Evolutionary conservation across 306 rosid species (phyloP), one percentile per base, ranked within the genome.

Genomic region (Rosa persica): DNA sequence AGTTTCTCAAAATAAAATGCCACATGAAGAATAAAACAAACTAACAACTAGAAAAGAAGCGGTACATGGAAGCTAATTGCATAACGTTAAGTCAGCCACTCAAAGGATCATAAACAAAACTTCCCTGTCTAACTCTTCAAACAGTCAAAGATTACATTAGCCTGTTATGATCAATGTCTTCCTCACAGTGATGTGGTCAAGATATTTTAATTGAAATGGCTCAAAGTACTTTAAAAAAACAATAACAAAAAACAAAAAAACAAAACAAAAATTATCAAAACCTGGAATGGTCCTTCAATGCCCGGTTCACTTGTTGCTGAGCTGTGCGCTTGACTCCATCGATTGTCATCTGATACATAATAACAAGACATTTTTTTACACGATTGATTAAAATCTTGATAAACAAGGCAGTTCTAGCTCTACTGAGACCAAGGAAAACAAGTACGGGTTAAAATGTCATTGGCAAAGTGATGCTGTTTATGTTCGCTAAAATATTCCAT

Each of bases 271-370:
- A 27, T 65, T 70, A 48, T 81, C n/a, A n/a, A 77, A 82, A 95
- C 99, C 96, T 90, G 58, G 98, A 79, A 16, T 89, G 93, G 71
- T 95, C 93, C 86, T 91, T 95, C 78, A 95, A 86, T 79, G 98
- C 99, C 81, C 89, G 90, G 76, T 84, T 95, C 89, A 95, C 93
- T 84, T 95, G 98, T 72, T 93, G 90, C 83, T 95, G 99, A 67
- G 98, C 99, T 87, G 90, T 89, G 75, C 98, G 99, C 90, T 88
- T 95, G 80, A 95, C 92, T 83, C 86, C 99, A 84, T 91, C 93
- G 75, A 95, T 88, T 65, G 91, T 95, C 91, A 79, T 86, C 98
- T 95, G 82, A 70, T 78, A 88, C 68, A 88, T 72, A 87, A 78
- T 52, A 68, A 74, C 69, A 39, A 64, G 67, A 82, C 75, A 47